A percentile compares a stretch with the other conserved stretches of the same genome.
These are phyloP conservation scores for Sesbania bispinosa DNA, from an alignment of 306 rosid species.

Conservation along the genomic window DNA sequence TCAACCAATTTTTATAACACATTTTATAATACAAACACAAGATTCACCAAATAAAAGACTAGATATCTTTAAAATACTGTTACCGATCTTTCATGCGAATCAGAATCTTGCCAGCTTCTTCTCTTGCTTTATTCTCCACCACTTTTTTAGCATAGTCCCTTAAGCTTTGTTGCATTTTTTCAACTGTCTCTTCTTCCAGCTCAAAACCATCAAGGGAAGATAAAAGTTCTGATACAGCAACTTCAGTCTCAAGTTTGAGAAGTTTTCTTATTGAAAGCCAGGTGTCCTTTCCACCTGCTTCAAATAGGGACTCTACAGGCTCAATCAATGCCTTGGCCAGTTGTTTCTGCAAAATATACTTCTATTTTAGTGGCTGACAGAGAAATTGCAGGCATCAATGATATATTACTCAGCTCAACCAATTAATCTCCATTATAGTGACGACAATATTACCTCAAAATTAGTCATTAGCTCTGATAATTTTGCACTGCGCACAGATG, in stretches of 20 bases:
- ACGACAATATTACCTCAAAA: conserved; percentile 54
- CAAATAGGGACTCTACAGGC: conserved; percentile 73
- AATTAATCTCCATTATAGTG: background rate
- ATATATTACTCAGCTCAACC: conserved; percentile 14
- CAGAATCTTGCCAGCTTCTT: conserved; percentile 75
- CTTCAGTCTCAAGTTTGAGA: conserved; percentile 62
- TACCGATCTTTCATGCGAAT: conserved; percentile 93
- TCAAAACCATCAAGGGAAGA: conserved; percentile 62
- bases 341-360: conserved; percentile 50
- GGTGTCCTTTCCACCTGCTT: conserved; percentile 63
- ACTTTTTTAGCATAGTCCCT: conserved; percentile 63
- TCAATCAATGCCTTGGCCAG: conserved; percentile 52
- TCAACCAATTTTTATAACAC: background rate
- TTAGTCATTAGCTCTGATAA: conserved; percentile 43
- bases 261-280: conserved; percentile 78
- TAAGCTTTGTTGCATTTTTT: conserved; percentile 47
- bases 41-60: background rate
- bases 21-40: background rate
- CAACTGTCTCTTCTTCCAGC: conserved; percentile 54
- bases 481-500: conserved; percentile 50
- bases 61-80: background rate
- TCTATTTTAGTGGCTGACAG: conserved; percentile 10
- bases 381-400: background rate
- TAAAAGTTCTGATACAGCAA: conserved; percentile 46
- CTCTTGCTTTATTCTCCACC: conserved; percentile 77